Conservation (phyloP, 805 yeast species). For the Maudiozyma pseudohumilis region DNA sequence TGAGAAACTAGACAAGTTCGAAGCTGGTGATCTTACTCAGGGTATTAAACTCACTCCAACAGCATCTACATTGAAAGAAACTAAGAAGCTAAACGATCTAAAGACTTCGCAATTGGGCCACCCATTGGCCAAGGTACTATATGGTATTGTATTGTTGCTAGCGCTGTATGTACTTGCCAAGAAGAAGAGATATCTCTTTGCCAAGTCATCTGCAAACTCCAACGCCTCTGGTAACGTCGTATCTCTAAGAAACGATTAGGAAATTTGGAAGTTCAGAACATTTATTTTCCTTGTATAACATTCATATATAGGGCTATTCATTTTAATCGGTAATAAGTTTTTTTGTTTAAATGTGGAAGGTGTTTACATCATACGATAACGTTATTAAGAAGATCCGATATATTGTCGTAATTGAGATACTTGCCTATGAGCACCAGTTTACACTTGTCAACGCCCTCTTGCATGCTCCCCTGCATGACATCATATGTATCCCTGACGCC, state of each 20-base stretch:
- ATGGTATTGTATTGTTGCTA: conserved; percentile 11
- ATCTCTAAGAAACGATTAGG: conserved; percentile 21
- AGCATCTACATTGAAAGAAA: conserved; percentile 8
- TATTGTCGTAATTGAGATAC: conserved; percentile 33
- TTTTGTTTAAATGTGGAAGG: neutral
- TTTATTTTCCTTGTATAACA: neutral
- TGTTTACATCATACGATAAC: conserved; percentile 5
- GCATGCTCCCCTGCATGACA: conserved; percentile 39
- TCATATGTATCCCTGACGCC: conserved; percentile 94
- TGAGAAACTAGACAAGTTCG: conserved; percentile 17
- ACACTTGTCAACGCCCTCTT: conserved; percentile 27
- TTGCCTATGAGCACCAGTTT: conserved; percentile 74
- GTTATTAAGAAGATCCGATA: conserved; percentile 19
- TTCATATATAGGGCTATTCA: neutral
- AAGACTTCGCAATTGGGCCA: conserved; percentile 14
- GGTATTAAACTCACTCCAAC: conserved; percentile 18
- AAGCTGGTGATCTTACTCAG: conserved; percentile 19
- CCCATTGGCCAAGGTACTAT: conserved; percentile 13
- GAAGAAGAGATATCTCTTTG: neutral
- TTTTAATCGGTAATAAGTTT: neutral
- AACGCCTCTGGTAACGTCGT: conserved; percentile 15
- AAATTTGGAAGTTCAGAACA: neutral
- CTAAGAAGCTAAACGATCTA: conserved; percentile 12
- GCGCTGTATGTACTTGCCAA: conserved; percentile 11
- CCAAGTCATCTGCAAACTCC: neutral